Base-by-base conservation (phyloP, 805 yeast species). In the Candida jianshihensis region DNA sequence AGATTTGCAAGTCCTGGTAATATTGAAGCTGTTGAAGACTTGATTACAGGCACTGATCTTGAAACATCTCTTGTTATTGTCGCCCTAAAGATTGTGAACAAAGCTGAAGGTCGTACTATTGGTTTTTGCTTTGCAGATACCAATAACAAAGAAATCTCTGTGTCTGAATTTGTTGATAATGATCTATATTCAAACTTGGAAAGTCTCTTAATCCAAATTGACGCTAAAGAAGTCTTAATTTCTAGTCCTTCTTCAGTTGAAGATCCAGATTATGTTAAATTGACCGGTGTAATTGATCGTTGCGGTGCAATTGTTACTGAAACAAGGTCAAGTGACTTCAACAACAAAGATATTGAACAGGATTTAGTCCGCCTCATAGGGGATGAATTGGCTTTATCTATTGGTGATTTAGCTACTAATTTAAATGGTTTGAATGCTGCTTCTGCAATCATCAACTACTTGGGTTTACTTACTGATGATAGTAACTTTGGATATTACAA, bases 1-100 rank as follows among this genome's bases (percentile, higher is more conserved):
- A 71, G 65, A 39, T 61, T 68, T 30, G 96, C 96, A 0, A 81
- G 95, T 1, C 97, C 97, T 1, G 98, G 98, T 6, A 89, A 92
- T 57, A 62, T 89, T 34, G 84, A 80, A 40, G 78, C 69, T 30
- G 74, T 83, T 32, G 96, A 85, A 46, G 88, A 82, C 24, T 61
- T 86, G 59, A 65, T 87, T 44, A 62, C 62, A 35, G 54, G 64
- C 4, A 63, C 71, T 10, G 38, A 45, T 12, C 36, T 64, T 19
- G 71, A 68, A 22, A 58, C 66, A 22, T 72, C 81, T 0, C 69
- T 80, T 12, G 73, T 80, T 30, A 70, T 78, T 12, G 75, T 64
- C 12, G 56, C 66, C 13, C 33, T 66, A 37, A 65, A 64, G 36
- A 37, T 64, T 5, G 53, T 52, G 14, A 48, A 53, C 26, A 57